Conservation (phyloP, 768 basidiomycete species). For the Tricholoma matsutake region DNA sequence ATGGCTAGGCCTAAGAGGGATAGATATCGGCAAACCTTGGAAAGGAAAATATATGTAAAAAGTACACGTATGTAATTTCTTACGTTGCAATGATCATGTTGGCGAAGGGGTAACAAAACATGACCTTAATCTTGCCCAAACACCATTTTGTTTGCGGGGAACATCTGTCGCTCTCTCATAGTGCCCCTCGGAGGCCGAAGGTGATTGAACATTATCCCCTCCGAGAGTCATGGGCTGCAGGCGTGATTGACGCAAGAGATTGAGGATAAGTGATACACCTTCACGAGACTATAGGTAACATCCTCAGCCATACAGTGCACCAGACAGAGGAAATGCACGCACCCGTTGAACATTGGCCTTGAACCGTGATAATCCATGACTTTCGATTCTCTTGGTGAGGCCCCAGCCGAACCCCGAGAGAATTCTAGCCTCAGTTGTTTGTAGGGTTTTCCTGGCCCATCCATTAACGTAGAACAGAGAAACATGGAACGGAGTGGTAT, state of each 20-base stretch:
- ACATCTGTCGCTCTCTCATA: conserved; percentile 6
- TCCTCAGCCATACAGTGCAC: conserved; percentile 6
- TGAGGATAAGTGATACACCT: conserved; percentile 81
- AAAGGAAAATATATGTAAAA: conserved; percentile 5
- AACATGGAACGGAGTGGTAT: conserved; percentile 20
- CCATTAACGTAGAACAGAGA: conserved; percentile 1
- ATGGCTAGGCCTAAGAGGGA: background rate
- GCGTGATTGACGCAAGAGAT: conserved; percentile 76
- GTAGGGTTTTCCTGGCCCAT: conserved; percentile 63
- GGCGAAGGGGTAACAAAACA: conserved; percentile 36
- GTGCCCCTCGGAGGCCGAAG: conserved; percentile 14
- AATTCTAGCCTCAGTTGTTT: conserved; percentile 83
- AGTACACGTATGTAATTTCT: conserved; percentile 7
- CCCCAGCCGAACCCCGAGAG: conserved; percentile 92
- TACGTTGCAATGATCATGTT: conserved; percentile 7
- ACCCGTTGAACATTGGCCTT: conserved; percentile 86
- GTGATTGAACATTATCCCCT: conserved; percentile 18
- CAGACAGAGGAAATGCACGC: conserved; percentile 22
- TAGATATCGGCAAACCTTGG: background rate
- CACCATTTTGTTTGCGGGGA: conserved; percentile 9
- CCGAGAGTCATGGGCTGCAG: conserved; percentile 54
- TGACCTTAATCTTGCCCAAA: conserved; percentile 41
- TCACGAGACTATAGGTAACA: conserved; percentile 64
- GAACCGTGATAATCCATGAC: conserved; percentile 78
- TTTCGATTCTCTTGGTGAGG: conserved; percentile 83